These are phyloP conservation scores for Flaveria brownii DNA, from an alignment of 129 eudicot genomes.

Conservation along the genomic window DNA sequence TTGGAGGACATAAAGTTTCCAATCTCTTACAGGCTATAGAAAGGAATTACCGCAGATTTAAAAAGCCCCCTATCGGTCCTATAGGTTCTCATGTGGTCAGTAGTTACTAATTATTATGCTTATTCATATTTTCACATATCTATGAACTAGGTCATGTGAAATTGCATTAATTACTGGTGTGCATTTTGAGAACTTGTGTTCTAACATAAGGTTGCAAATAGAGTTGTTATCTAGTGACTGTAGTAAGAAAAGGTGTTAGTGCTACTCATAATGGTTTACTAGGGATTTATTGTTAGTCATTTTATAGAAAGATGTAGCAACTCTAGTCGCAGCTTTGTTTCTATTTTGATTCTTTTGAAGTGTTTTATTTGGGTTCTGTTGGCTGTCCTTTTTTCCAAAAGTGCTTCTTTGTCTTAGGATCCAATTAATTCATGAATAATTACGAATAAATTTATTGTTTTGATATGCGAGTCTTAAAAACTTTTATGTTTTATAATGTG, in stretches of 20 bases:
- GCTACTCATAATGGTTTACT: neutral
- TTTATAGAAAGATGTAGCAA: neutral
- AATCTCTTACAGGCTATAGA: slow-evolving; percentile 76
- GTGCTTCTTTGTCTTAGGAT: neutral
- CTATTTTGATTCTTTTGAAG: neutral
- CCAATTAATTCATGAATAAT: neutral
- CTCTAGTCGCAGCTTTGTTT: neutral
- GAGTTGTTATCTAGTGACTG: neutral
- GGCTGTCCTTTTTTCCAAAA: neutral
- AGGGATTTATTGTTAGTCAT: neutral
- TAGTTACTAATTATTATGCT: slow-evolving; percentile 5
- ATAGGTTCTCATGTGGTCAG: slow-evolving; percentile 92
- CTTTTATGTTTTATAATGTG: neutral
- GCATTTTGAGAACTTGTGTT: slow-evolving; percentile 2
- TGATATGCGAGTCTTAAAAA: neutral
- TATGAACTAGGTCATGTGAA: slow-evolving; percentile 14
- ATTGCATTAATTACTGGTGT: slow-evolving; percentile 8
- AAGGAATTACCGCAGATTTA: slow-evolving; percentile 61
- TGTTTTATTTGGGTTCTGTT: slow-evolving; percentile 14
- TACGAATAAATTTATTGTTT: neutral
- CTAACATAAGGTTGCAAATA: slow-evolving; percentile 2
- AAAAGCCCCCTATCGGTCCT: slow-evolving; percentile 92
- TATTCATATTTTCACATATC: slow-evolving; percentile 14
- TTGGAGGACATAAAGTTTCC: slow-evolving; percentile 75
- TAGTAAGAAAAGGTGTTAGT: neutral